A percentile compares a stretch with the other conserved stretches of the same genome.
Conservation (phyloP, 78 protist species). For the Guillardia theta region DNA sequence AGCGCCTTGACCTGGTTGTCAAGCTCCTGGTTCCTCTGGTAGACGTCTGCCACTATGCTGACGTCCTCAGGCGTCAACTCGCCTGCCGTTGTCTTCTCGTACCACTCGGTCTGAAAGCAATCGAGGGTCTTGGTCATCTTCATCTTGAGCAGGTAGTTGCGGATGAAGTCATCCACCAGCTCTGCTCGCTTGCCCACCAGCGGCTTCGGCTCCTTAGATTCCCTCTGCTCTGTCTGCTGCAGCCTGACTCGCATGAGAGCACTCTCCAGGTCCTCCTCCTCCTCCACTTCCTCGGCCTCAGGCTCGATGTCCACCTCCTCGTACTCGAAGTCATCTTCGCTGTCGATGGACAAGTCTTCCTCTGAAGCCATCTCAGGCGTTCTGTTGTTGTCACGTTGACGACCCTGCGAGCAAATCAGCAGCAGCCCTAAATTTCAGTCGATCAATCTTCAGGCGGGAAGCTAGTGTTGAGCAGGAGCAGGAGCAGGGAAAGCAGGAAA, state of each 20-base stretch:
- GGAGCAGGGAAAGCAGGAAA: neutral
- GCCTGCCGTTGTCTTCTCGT: conserved; percentile 51
- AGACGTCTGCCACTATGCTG: conserved; percentile 69
- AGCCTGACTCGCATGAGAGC: neutral
- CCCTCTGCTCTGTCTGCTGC: neutral
- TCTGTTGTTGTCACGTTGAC: neutral
- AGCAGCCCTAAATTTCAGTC: neutral
- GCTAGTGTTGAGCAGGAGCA: neutral
- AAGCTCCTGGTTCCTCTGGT: conserved; percentile 64
- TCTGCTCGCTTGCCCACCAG: conserved; percentile 40
- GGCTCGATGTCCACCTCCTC: conserved; percentile 31
- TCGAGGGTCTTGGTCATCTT: conserved; percentile 62
- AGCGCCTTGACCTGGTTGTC: conserved; percentile 19
- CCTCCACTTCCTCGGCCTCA: conserved; percentile 4
- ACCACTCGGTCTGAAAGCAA: conserved; percentile 81
- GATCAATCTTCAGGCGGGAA: neutral
- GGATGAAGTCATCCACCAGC: conserved; percentile 79
- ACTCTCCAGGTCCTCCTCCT: conserved; percentile 40
- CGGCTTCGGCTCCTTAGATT: neutral
- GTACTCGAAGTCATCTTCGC: conserved; percentile 34
- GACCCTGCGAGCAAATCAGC: neutral
- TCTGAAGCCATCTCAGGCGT: neutral
- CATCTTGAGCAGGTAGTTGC: conserved; percentile 69
- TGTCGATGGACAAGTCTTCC: neutral
- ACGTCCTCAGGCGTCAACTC: conserved; percentile 37